Evolutionary conservation across 1,139 yeast species (phyloP).

Genomic region (Candida sojae): DNA sequence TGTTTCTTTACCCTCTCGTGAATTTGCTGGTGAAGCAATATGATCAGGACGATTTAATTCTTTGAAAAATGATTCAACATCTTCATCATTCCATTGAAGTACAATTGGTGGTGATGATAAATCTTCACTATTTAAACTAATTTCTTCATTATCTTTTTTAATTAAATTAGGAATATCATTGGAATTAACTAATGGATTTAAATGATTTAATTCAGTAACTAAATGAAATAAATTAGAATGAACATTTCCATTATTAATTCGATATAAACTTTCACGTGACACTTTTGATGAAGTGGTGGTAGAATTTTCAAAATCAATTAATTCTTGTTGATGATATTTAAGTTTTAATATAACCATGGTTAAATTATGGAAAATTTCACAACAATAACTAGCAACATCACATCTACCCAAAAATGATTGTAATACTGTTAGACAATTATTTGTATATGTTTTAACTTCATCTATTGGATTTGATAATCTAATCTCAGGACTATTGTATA

Average conservation of each 20-base stretch:
- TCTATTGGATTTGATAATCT: constrained; percentile 47
- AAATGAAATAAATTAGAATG: constrained; percentile 42
- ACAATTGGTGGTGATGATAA: constrained; percentile 3
- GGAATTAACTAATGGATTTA: constrained; percentile 8
- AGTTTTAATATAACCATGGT: constrained; percentile 71
- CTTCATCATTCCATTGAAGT: constrained; percentile 18
- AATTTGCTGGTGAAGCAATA: constrained; percentile 9
- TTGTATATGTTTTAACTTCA: constrained; percentile 57
- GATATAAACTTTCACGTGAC: constrained; percentile 17
- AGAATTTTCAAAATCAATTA: constrained; percentile 22
- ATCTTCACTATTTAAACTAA: not conserved
- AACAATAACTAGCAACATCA: constrained; percentile 76
- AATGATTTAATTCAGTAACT: constrained; percentile 12
- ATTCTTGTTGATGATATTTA: constrained; percentile 38
- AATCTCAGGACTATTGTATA: constrained; percentile 65
- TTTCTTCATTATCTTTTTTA: not conserved
- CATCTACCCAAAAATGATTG: constrained; percentile 66
- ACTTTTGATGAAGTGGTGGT: constrained; percentile 2
- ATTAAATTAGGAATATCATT: not conserved
- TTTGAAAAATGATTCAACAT: constrained; percentile 45
- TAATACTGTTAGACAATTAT: constrained; percentile 61
- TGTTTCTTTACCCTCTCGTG: constrained; percentile 53
- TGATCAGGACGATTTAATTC: constrained; percentile 28
- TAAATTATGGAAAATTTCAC: constrained; percentile 69
- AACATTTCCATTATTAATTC: constrained; percentile 27